phyloP scores from a whole-genome alignment of 2,329 filamentous ascomycete species.

The Diaporthe sp. region DNA sequence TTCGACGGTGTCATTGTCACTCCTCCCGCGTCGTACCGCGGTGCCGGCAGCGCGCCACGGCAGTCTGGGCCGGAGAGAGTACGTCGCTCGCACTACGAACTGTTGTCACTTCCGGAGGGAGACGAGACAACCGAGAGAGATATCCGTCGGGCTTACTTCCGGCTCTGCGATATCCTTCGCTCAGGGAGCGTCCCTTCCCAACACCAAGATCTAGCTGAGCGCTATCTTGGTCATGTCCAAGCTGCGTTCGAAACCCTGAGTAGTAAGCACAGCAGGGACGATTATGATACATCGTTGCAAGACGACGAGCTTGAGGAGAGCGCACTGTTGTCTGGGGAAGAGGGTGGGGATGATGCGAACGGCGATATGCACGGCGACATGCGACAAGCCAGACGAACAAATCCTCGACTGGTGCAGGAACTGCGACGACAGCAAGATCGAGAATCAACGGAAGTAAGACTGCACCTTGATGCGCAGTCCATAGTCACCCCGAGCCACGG shows the following conservation, averaged over 20 bases:
- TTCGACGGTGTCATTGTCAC: constrained; percentile 37
- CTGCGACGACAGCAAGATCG: constrained; percentile 34
- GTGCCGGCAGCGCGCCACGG: not conserved
- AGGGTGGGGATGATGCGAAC: constrained; percentile 58
- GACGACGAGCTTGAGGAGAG: constrained; percentile 59
- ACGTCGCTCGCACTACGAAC: constrained; percentile 52
- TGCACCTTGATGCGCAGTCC: constrained; percentile 48
- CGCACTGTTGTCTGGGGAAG: constrained; percentile 53
- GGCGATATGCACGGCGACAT: constrained; percentile 50
- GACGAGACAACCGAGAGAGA: constrained; percentile 45
- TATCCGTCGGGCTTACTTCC: constrained; percentile 60
- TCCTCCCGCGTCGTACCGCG: constrained; percentile 9
- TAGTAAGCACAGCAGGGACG: constrained; percentile 56
- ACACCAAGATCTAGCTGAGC: constrained; percentile 54
- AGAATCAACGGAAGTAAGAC: constrained; percentile 48
- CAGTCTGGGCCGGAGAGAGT: not conserved
- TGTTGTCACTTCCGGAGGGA: constrained; percentile 57
- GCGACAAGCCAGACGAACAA: not conserved
- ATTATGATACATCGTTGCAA: constrained; percentile 53
- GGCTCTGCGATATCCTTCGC: constrained; percentile 60
- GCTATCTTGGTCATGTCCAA: constrained; percentile 58
- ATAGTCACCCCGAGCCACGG: not conserved
- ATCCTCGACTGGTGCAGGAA: not conserved
- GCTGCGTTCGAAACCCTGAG: constrained; percentile 63
- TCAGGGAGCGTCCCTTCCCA: constrained; percentile 57